A percentile compares a stretch with the other conserved stretches of the same genome.
Conservation (phyloP, 805 yeast genomes). For the Candida schatavii region DNA sequence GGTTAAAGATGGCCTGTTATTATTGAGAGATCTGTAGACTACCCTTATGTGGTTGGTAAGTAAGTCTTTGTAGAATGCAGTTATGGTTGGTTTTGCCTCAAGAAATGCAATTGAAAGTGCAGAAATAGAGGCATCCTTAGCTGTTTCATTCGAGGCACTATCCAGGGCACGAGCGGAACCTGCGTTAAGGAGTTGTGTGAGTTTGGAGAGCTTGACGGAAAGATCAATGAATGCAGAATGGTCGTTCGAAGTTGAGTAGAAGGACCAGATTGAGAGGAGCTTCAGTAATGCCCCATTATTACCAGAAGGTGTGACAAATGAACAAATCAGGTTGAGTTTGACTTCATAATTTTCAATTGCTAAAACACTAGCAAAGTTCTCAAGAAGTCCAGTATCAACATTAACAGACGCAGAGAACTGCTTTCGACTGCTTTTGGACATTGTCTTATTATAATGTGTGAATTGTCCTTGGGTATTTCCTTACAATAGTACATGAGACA, state of each 20-base stretch:
- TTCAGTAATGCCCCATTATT: constrained; percentile 21
- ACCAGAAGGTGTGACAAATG: not conserved
- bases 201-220: constrained; percentile 39
- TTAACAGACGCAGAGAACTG: constrained; percentile 1
- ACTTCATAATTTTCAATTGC: not conserved
- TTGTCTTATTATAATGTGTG: no score
- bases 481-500: no score
- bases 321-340: not conserved
- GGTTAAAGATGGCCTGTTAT: constrained; percentile 54
- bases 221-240: constrained; percentile 47
- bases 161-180: not conserved
- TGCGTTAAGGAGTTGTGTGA: constrained; percentile 15
- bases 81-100: constrained; percentile 13
- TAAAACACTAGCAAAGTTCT: not conserved
- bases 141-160: constrained; percentile 13
- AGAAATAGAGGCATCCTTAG: not conserved
- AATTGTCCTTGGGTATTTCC: no score
- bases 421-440: not conserved
- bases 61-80: constrained; percentile 48
- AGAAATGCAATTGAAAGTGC: constrained; percentile 11
- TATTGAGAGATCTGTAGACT: constrained; percentile 64
- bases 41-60: constrained; percentile 56
- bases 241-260: constrained; percentile 47
- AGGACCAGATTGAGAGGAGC: constrained; percentile 41
- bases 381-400: not conserved